Conservation (phyloP, 352 stramenopile genomes). For the Globisporangium takayamanum region DNA sequence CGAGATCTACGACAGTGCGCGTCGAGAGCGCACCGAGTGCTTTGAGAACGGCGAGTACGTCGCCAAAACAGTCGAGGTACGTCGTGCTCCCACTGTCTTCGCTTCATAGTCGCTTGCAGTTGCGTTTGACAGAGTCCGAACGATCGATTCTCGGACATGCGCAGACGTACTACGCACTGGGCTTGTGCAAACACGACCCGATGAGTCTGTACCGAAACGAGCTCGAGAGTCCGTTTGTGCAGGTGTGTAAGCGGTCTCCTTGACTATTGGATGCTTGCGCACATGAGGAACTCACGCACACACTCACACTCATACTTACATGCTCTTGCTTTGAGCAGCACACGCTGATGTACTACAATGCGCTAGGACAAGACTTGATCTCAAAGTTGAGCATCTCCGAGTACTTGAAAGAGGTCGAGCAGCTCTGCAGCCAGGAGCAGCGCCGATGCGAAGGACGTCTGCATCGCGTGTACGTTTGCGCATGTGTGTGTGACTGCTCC, state of each 20-base stretch:
- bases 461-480: constrained; percentile 58
- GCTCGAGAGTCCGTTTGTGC: constrained; percentile 62
- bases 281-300: not conserved
- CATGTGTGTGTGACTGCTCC: not conserved
- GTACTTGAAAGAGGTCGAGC: constrained; percentile 65
- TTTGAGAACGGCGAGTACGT: constrained; percentile 74
- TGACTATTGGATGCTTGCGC: not conserved
- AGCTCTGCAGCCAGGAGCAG: constrained; percentile 74
- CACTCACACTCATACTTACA: not conserved
- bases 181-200: constrained; percentile 65
- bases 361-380: constrained; percentile 53
- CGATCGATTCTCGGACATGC: constrained; percentile 5
- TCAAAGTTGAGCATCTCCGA: constrained; percentile 63
- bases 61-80: constrained; percentile 60
- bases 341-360: constrained; percentile 57
- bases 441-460: constrained; percentile 66
- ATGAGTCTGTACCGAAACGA: constrained; percentile 81
- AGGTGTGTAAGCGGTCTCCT: constrained; percentile 11
- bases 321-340: constrained; percentile 27
- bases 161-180: constrained; percentile 76
- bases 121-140: not conserved
- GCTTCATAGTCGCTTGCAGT: not conserved
- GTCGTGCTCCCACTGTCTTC: not conserved
- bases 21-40: constrained; percentile 42
- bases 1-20: constrained; percentile 54